Base-by-base conservation (phyloP, 164 flowering plant genomes). In the Pachysandra terminalis region DNA sequence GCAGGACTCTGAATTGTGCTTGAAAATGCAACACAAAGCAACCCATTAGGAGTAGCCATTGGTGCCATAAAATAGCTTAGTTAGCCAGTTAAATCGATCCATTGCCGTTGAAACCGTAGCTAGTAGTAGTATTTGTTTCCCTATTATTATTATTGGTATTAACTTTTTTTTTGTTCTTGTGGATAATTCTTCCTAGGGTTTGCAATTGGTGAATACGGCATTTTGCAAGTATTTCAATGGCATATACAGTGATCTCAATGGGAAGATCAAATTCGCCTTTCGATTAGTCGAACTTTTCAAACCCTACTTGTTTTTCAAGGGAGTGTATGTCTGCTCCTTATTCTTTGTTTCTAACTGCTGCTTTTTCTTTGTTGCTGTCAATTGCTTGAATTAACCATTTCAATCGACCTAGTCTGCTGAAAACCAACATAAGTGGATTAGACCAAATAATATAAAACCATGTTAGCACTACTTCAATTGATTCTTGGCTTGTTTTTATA, bases 271-370 rank as follows among this genome's bases (percentile, higher is more conserved):
- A 0, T 56, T 72, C 5, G 81, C 80, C 27, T 70, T 80, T 77
- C 78, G 81, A 22, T n/a, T 86, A 59, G 79, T 75, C 9, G 84
- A 84, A 4, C 81, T 89, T 0, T 87, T 84, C 68, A 57, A 70
- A 37, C 92, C 95, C 3, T 88, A 86, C 67, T 59, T 81, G 68
- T 80, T 84, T 78, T 86, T 85, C 70, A 65, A 74, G 56, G 90
- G 87, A 53, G 40, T 73, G 92, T 89, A 81, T 0, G 89, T 58
- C 63, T 63, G 22, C n/a, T 9, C 4, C 0, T 24, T 2, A 41
- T 2, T 22, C 10, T 56, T 19, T 17, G 19, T 40, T 28, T 37
- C 3, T 56, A 17, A 12, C 15, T 10, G 4, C 7, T 12, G 6
- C 21, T 7, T 7, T 14, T 2, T 2, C 9, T 23, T 37, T 23